phyloP scores from a whole-genome alignment of 2,329 filamentous ascomycete genomes.

The Pseudogymnoascus pannorum region DNA sequence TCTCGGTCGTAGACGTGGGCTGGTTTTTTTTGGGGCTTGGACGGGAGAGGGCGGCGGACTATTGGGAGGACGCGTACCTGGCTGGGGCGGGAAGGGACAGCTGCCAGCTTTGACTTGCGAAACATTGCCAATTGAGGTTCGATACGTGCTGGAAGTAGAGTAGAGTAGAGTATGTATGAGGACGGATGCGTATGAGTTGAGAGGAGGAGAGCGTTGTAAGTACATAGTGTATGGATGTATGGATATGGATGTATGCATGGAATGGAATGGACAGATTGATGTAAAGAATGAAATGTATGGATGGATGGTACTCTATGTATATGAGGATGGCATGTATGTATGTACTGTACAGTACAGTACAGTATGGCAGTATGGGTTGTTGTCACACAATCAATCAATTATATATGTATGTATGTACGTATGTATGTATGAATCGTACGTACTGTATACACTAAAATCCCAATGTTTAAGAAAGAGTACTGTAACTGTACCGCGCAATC shows the following conservation, averaged over 20 bases:
- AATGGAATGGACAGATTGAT: too few relatives aligned
- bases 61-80: neutral
- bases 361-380: too few relatives aligned
- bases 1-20: neutral
- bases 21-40: too few relatives aligned
- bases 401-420: neutral
- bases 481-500: slow-evolving; percentile 19
- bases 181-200: neutral
- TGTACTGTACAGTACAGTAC: too few relatives aligned
- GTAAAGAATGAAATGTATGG: neutral
- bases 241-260: neutral
- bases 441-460: neutral
- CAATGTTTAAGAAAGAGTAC: neutral
- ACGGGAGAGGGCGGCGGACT: neutral
- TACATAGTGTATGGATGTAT: neutral
- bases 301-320: neutral
- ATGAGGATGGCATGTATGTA: neutral
- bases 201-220: neutral
- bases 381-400: slow-evolving; percentile 4
- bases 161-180: too few relatives aligned
- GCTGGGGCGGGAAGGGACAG: neutral
- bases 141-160: neutral
- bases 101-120: neutral
- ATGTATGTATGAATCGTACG: neutral
- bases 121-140: neutral